Evolutionary conservation across 768 basidiomycete species (phyloP), one percentile per base, ranked within the genome.

Genomic region (Trichaptum fuscoviolaceum): DNA sequence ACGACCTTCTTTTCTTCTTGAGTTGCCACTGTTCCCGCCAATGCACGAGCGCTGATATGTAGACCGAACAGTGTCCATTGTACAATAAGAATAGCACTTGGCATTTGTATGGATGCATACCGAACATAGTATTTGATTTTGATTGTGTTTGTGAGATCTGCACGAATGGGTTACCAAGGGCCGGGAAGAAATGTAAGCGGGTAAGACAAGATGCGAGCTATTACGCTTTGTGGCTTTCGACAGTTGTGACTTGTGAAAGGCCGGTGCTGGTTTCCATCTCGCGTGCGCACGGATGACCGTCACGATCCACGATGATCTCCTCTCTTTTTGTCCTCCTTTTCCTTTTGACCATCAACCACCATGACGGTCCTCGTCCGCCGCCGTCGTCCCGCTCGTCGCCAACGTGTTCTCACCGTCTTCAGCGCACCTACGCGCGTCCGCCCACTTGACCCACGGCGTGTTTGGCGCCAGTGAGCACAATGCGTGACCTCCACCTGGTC

Each of bases 231-330:
- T 52, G 42, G 42, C 6, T 52, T 30, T 52, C 6, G 42, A 52
- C 42, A 52, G 42, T 20, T 52, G 42, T 52, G 42, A 52, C 42
- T 52, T 52, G 42, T 52, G 42, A 52, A 52, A 52, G 42, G 15
- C 42, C 42, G 20, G 42, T 52, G 42, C 42, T 52, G 42, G 42
- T 52, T 52, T 52, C 42, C 42, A 52, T 52, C 42, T 52, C 42
- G 42, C 42, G 42, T 52, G 42, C 42, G 42, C 42, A 52, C 42
- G 42, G 42, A 52, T 52, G 42, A 52, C 42, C 42, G 42, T 52
- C 42, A 52, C 42, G 42, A 52, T 52, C 42, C 42, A 52, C 42
- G 42, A 52, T 52, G 42, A 52, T 52, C 42, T 52, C 42, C 42
- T 52, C 42, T 52, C 42, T 52, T 52, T 52, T 52, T 52, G 42